phyloP scores from a whole-genome alignment of 345 rosid species.

The Pistacia integerrima region DNA sequence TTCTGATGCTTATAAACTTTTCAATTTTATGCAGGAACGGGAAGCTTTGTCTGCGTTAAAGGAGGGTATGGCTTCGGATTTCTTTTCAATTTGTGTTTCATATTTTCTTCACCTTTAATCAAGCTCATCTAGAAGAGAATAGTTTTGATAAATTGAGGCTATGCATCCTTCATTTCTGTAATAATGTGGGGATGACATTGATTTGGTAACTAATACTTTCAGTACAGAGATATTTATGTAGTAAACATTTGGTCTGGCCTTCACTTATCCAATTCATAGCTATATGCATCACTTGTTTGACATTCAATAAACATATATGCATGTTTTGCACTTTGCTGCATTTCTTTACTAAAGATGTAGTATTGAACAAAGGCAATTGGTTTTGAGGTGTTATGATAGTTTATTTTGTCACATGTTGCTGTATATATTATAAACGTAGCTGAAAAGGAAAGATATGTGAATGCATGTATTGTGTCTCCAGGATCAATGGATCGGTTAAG shows the following conservation, averaged over 20 bases:
- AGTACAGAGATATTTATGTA: not conserved
- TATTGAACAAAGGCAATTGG: too few species aligned
- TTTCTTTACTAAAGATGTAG: too few species aligned
- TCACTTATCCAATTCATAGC: conserved; percentile 1
- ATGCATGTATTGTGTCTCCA: too few species aligned
- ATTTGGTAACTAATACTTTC: not conserved
- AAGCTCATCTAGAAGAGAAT: not conserved
- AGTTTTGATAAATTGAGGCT: conserved; percentile 11
- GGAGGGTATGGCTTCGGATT: conserved; percentile 55
- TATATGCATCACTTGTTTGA: too few species aligned
- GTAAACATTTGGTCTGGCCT: conserved; percentile 9
- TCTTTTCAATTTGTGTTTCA: conserved; percentile 1
- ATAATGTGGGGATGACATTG: not conserved
- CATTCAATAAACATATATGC: too few species aligned
- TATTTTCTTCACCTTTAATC: not conserved
- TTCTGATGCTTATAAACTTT: conserved; percentile 3
- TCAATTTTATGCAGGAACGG: conserved; percentile 51
- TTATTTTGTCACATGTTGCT: too few species aligned
- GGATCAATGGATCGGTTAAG: too few species aligned
- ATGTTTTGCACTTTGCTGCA: too few species aligned
- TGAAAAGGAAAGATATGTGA: too few species aligned
- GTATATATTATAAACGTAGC: too few species aligned
- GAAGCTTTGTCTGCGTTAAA: conserved; percentile 63
- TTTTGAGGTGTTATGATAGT: too few species aligned
- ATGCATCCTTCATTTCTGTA: not conserved